Base-by-base conservation (phyloP, 371 early-diverging fungal genomes). In the Rozella allomycis region DNA sequence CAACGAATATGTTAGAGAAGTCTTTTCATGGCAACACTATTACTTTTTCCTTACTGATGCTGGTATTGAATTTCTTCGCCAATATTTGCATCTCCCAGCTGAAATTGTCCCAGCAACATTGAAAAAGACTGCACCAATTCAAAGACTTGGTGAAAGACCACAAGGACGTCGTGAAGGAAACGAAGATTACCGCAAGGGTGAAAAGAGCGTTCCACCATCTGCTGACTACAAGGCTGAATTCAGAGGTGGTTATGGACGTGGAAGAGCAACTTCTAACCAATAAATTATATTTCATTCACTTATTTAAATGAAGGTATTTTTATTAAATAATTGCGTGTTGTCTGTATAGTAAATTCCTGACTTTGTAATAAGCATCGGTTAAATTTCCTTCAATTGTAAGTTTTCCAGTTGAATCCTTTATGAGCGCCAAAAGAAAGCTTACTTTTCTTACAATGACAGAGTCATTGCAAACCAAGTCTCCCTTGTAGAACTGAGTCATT, bases 11-110 rank as follows among this genome's bases (percentile, higher is more conserved):
- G 91, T 94, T 57, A 82, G 75, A 67, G 80, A 80, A 53, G 78
- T 76, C 52, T 97, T 97, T 81, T 85, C 86, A 49, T 97, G 97
- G 97, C 94, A 88, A 55, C 83, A 85, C 74, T 94, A 81, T 67
- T 97, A 97, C 80, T 96, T 93, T 72, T 81, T 76, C 55, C 69
- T 97, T 48, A 94, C 90, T 55, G 74, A 85, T 55, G 80, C 77
- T 61, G 96, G 96, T 64, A 86, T 94, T 52, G 83, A 78, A 54
- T 88, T 87, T 66, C 72, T 94, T 52, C 81, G 96, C 58, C 78
- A 80, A 67, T 49, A 73, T 72, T 76, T 94, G 42, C 78, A 90
- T 81, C 63, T 94, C 43, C 91, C 96, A 47, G 65, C 70, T 45
- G 87, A 84, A 59, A 82, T 94, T 50, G 81, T 88, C 42, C 96